A percentile compares a stretch with the other conserved stretches of the same genome.
Evolutionary conservation across 495 filamentous ascomycete species (phyloP).

Genomic region (Neurospora sp.): DNA sequence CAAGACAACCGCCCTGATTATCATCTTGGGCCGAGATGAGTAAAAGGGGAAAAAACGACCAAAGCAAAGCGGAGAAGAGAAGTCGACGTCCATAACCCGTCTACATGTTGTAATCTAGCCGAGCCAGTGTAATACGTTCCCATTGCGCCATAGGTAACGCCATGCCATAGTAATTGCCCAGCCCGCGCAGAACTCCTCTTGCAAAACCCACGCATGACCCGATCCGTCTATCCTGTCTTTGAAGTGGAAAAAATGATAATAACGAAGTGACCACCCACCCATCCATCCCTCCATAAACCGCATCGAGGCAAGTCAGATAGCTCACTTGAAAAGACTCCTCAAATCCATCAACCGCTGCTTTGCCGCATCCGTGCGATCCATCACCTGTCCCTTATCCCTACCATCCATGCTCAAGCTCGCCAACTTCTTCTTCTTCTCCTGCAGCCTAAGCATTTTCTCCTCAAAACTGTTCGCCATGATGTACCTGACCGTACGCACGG

Average conservation of each 20-base stretch:
- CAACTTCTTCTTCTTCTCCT: conserved; percentile 81
- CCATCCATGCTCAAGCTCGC: conserved; percentile 77
- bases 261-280: neutral
- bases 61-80: neutral
- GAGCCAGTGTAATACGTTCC: neutral
- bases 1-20: neutral
- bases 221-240: neutral
- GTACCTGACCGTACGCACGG: conserved; percentile 71
- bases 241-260: neutral
- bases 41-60: neutral
- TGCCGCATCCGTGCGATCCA: conserved; percentile 64
- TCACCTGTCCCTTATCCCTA: conserved; percentile 37
- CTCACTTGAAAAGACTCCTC: conserved; percentile 67
- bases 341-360: conserved; percentile 72
- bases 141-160: neutral
- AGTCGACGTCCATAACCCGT: neutral
- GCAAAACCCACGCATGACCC: neutral
- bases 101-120: neutral
- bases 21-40: neutral
- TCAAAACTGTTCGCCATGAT: conserved; percentile 89
- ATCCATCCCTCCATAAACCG: neutral
- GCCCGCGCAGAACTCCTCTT: neutral
- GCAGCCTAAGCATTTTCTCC: conserved; percentile 82
- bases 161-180: neutral
- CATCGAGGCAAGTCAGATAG: neutral